These are phyloP conservation scores for Ophiostoma perfectum DNA, from an alignment of 2,329 filamentous ascomycete genomes.

Conservation along the genomic window DNA sequence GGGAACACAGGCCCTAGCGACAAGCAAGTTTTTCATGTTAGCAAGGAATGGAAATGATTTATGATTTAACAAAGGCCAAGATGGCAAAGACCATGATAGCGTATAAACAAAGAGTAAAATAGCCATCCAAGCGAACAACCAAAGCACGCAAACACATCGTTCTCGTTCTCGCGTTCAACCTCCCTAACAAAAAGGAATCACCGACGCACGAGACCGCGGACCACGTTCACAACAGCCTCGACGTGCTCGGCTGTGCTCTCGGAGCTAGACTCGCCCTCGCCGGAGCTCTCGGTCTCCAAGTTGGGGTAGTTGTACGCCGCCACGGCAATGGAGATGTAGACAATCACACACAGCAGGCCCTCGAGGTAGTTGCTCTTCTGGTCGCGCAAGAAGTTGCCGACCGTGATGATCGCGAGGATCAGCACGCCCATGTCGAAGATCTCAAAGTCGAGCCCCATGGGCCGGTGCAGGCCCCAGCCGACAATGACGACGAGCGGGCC, in stretches of 20 bases:
- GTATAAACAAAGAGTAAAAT: neutral
- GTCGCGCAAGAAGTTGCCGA: conserved; percentile 82
- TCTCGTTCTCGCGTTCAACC: too few species aligned
- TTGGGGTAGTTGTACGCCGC: conserved; percentile 32
- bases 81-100: neutral
- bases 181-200: neutral
- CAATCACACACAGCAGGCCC: conserved; percentile 69
- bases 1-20: too few species aligned
- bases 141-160: neutral
- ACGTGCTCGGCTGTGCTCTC: conserved; percentile 6
- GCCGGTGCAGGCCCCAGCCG: conserved; percentile 67
- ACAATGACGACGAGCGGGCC: conserved; percentile 77
- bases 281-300: conserved; percentile 7
- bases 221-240: conserved; percentile 11
- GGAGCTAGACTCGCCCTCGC: neutral
- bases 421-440: conserved; percentile 79
- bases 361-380: conserved; percentile 89
- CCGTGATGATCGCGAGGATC: conserved; percentile 76
- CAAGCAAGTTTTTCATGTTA: too few species aligned
- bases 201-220: conserved; percentile 8
- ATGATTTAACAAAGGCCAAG: neutral
- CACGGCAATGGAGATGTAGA: conserved; percentile 56
- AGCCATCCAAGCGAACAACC: neutral
- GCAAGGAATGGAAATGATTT: too few species aligned
- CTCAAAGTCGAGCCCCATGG: conserved; percentile 78